These are phyloP conservation scores for Naematelia aurantialba DNA, from an alignment of 768 basidiomycete species.

Conservation along the genomic window DNA sequence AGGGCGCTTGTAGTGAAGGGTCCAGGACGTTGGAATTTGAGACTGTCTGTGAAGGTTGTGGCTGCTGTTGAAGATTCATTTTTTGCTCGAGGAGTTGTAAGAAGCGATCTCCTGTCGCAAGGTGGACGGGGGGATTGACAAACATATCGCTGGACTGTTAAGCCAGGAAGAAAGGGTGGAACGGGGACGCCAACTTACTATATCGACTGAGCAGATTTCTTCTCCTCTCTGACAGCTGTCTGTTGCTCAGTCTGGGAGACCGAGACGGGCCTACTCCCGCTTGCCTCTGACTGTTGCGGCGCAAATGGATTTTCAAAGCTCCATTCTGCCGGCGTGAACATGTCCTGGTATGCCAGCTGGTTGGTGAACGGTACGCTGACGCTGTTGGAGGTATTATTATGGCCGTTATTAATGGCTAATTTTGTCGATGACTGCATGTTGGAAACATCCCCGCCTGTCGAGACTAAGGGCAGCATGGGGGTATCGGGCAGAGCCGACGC, in stretches of 20 bases:
- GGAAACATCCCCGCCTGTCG: background rate
- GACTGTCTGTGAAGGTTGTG: background rate
- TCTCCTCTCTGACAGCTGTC: background rate
- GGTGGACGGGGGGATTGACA: constrained; percentile 1
- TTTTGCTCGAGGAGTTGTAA: constrained; percentile 37
- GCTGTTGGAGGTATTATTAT: background rate
- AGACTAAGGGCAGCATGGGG: background rate
- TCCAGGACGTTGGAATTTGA: background rate
- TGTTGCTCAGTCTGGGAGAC: background rate
- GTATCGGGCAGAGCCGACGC: background rate
- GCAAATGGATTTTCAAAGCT: constrained; percentile 7
- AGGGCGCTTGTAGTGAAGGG: background rate
- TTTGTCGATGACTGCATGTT: background rate
- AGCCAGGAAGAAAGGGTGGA: background rate
- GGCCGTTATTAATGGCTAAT: background rate
- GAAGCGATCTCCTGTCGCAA: constrained; percentile 33
- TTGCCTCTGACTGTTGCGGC: constrained; percentile 1
- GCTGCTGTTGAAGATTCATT: constrained; percentile 14
- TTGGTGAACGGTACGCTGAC: background rate
- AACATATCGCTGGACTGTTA: background rate
- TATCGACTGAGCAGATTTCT: background rate
- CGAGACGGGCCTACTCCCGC: background rate
- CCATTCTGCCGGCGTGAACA: constrained; percentile 1
- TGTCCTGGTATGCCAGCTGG: background rate
- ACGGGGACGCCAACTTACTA: background rate